Conservation (phyloP, 805 yeast species). For the Helenozyma rhizophorensis region DNA sequence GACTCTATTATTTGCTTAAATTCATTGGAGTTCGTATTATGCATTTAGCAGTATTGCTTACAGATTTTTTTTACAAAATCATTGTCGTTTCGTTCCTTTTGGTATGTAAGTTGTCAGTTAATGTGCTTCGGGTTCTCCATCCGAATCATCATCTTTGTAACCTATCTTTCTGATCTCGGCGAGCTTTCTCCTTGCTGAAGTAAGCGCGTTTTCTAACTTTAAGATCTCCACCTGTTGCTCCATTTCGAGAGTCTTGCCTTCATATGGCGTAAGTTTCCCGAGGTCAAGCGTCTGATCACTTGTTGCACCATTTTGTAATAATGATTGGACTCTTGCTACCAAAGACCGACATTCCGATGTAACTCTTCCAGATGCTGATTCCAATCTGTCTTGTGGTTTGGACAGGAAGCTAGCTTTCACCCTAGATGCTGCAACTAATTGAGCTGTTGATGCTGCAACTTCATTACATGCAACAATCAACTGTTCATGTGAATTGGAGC, state of each 20-base stretch:
- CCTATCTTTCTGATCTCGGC: constrained; percentile 82
- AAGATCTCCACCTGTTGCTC: constrained; percentile 89
- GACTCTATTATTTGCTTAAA: too few relatives aligned
- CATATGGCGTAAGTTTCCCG: constrained; percentile 65
- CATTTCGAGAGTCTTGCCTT: constrained; percentile 83
- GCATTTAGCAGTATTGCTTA: too few relatives aligned
- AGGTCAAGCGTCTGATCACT: constrained; percentile 51
- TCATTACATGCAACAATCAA: constrained; percentile 87
- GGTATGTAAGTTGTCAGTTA: too few relatives aligned
- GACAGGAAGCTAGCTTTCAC: constrained; percentile 78
- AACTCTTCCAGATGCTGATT: constrained; percentile 63
- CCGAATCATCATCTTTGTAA: constrained; percentile 56
- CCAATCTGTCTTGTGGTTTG: constrained; percentile 70
- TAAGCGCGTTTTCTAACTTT: constrained; percentile 71
- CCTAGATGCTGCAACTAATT: constrained; percentile 85
- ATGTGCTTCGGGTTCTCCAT: too few relatives aligned
- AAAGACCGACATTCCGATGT: constrained; percentile 71
- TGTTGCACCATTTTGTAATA: constrained; percentile 39
- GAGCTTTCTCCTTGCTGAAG: constrained; percentile 69
- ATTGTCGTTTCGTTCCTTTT: too few relatives aligned
- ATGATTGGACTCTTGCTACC: constrained; percentile 64
- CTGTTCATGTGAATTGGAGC: constrained; percentile 68
- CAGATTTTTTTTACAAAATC: too few relatives aligned
- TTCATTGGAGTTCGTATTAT: too few relatives aligned
- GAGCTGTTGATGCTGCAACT: constrained; percentile 90